Percentiles rank a stretch among this genome's conserved stretches.
Evolutionary conservation across 1,284 basidiomycete species (phyloP).

Genomic region (Phellopilus nigrolimitatus): DNA sequence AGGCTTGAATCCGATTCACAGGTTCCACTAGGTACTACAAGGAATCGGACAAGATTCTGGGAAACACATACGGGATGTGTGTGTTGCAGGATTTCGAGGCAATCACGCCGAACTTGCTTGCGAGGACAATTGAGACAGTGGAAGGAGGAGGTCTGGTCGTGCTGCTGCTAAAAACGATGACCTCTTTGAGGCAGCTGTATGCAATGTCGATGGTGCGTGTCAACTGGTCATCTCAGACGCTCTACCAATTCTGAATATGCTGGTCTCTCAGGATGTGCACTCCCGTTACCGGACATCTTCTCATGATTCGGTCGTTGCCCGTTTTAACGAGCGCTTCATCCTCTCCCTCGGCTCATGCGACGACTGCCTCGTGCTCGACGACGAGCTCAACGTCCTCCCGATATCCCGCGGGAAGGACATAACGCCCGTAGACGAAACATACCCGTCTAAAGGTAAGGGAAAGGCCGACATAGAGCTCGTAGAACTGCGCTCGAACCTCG

Average conservation of each 20-base stretch:
- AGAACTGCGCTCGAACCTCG: conserved; percentile 77
- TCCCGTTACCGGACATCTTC: conserved; percentile 88
- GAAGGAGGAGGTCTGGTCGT: conserved; percentile 96
- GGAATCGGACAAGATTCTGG: conserved; percentile 93
- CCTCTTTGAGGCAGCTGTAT: conserved; percentile 89
- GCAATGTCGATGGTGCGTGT: conserved; percentile 90
- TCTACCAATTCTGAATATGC: not conserved
- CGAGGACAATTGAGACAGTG: conserved; percentile 97
- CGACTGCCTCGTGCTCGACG: conserved; percentile 92
- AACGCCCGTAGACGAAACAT: conserved; percentile 49
- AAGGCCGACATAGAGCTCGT: conserved; percentile 68
- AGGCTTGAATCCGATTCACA: not conserved
- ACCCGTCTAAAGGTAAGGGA: conserved; percentile 38
- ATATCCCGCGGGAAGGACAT: conserved; percentile 97
- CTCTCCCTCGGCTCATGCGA: conserved; percentile 87
- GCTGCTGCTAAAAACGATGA: conserved; percentile 93
- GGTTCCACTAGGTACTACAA: conserved; percentile 69
- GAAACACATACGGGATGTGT: conserved; percentile 98
- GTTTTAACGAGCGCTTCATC: conserved; percentile 99
- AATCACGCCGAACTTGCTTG: conserved; percentile 95
- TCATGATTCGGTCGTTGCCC: conserved; percentile 84
- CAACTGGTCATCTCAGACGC: not conserved
- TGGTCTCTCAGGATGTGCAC: conserved; percentile 78
- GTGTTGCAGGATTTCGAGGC: conserved; percentile 98
- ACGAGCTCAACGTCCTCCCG: conserved; percentile 97